These are phyloP conservation scores for Cucurbitaria berberidis DNA, from an alignment of 2,329 filamentous ascomycete species.

Conservation along the genomic window DNA sequence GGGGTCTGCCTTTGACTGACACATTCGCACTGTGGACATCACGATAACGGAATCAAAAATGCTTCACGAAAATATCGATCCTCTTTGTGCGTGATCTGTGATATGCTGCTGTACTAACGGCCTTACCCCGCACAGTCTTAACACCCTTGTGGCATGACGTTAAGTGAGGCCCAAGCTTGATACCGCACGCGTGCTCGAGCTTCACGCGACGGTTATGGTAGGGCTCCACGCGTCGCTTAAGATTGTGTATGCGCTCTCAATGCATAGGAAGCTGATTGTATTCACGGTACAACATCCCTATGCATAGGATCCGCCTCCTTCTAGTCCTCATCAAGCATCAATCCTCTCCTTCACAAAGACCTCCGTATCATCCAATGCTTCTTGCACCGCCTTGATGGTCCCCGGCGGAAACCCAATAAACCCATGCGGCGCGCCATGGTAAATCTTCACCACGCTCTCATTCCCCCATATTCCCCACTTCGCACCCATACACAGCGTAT, in stretches of 20 bases:
- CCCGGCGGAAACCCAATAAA: slow-evolving; percentile 55
- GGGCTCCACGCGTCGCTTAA: background rate
- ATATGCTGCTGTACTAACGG: background rate
- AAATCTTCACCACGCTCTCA: slow-evolving; percentile 60
- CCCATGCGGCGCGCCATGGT: slow-evolving; percentile 61
- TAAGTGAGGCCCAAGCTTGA: background rate
- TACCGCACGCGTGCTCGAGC: no score
- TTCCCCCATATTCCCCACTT: slow-evolving; percentile 62
- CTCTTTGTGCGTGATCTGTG: slow-evolving; percentile 14
- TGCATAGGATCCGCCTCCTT: background rate
- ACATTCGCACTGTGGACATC: slow-evolving; percentile 45
- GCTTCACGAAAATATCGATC: slow-evolving; percentile 43
- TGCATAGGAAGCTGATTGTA: background rate
- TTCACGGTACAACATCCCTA: background rate
- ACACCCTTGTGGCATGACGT: background rate
- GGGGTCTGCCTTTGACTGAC: slow-evolving; percentile 45
- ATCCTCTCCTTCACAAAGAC: slow-evolving; percentile 47
- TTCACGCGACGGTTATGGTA: no score
- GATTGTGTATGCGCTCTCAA: background rate
- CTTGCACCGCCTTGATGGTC: slow-evolving; percentile 44
- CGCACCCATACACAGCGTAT: slow-evolving; percentile 59
- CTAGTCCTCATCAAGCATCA: slow-evolving; percentile 1
- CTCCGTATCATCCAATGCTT: slow-evolving; percentile 49
- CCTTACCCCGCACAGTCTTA: slow-evolving; percentile 2
- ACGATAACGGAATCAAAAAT: slow-evolving; percentile 44